Evolutionary conservation across 768 basidiomycete species (phyloP).

Genomic region (Lactarius sanguifluus): DNA sequence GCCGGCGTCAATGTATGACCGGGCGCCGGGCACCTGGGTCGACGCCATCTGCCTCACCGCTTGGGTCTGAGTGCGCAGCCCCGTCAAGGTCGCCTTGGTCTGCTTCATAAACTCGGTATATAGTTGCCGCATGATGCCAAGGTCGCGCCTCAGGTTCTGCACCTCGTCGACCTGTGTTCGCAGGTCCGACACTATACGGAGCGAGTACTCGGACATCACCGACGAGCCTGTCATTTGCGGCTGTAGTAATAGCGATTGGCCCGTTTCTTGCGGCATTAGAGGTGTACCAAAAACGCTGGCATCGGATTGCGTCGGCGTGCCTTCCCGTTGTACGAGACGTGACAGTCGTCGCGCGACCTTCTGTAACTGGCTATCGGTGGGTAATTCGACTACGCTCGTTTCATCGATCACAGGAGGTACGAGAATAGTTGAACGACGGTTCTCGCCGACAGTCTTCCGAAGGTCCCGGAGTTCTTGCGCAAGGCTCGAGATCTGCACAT

Average conservation of each 20-base stretch:
- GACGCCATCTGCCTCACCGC: conserved; percentile 85
- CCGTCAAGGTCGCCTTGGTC: conserved; percentile 81
- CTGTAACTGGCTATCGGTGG: conserved; percentile 73
- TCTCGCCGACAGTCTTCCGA: conserved; percentile 57
- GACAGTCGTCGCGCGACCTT: conserved; percentile 72
- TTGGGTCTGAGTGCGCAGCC: conserved; percentile 80
- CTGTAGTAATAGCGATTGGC: conserved; percentile 53
- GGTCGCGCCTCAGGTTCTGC: conserved; percentile 88
- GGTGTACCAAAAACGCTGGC: conserved; percentile 34
- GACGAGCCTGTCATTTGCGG: conserved; percentile 79
- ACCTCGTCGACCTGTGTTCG: conserved; percentile 95
- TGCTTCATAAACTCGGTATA: conserved; percentile 92
- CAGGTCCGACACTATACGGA: conserved; percentile 74
- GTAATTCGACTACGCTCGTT: conserved; percentile 57
- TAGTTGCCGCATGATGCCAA: conserved; percentile 91
- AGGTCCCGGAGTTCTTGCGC: conserved; percentile 91
- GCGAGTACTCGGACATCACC: conserved; percentile 67
- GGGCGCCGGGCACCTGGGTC: conserved; percentile 78
- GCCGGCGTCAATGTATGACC: conserved; percentile 87
- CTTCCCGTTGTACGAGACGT: conserved; percentile 52
- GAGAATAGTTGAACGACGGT: conserved; percentile 52
- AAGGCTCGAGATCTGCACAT: conserved; percentile 80
- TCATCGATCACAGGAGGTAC: conserved; percentile 54
- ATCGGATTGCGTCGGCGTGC: conserved; percentile 34
- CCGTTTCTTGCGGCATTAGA: conserved; percentile 63